Evolutionary conservation across 2,329 filamentous ascomycete genomes (phyloP), one percentile per base, ranked within the genome.

Genomic region (Cercospora zeae-maydis): DNA sequence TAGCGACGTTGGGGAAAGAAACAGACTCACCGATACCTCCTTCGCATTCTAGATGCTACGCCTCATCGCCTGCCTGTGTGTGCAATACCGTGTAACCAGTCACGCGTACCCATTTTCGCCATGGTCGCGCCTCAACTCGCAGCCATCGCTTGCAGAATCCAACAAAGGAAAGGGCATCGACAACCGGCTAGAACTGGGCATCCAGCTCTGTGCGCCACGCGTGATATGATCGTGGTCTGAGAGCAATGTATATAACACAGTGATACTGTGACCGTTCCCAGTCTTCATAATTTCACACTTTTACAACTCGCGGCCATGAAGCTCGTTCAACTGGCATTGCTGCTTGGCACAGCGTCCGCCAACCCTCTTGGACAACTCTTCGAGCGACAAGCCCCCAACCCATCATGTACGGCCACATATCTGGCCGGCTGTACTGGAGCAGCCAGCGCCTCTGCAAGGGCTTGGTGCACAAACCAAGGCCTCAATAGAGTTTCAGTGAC

Each of bases 371-470:
- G 54, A 4, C 36, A 49, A 11, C 42, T 57, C 6, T 45, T 42
- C 3, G 54, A 57, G 37, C 54, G 54, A 57, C 54, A 57, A 57
- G 54, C 54, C 16, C 21, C 21, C 16, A 34, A 27, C 24, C 24
- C 54, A 45, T 21, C 54, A 45, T 57, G 54, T 45, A 57, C 54
- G 14, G 37, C 34, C 19, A 57, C 36, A 42, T 57, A 42, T 19
- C 54, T 57, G 27, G 33, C 54, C 19, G 31, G 54, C 54, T 57
- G 54, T 57, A 57, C 54, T 19, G 54, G 36, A 11, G 34, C 54
- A 39, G 54, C 37, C 27, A 45, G 34, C 54, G 30, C 34, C 6
- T 57, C 54, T 45, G 54, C 54, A 16, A 57, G 54, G 30, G 36
- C 54, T 1, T 57, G 54, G 54, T 57, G 54, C 36, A 39, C 54